These are phyloP conservation scores for Podospora comata DNA, from an alignment of 495 filamentous ascomycete species.

Conservation along the genomic window DNA sequence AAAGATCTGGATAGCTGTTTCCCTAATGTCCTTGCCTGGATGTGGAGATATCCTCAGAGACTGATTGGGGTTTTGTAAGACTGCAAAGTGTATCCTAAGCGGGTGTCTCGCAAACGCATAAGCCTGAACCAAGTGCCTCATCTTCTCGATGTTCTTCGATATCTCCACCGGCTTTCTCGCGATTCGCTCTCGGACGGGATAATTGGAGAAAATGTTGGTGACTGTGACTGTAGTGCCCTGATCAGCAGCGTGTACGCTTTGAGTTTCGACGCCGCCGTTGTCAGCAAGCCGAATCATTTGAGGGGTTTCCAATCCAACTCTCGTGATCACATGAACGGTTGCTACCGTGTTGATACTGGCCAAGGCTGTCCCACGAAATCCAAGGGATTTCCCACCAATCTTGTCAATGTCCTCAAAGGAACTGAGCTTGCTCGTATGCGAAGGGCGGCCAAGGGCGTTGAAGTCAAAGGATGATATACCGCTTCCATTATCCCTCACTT, in stretches of 20 bases:
- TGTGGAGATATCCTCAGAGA: conserved; percentile 44
- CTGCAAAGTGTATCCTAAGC: not conserved
- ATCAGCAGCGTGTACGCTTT: not conserved
- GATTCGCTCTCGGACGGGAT: conserved; percentile 53
- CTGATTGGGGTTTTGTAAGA: not conserved
- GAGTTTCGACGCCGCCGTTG: not conserved
- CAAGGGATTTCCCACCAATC: not conserved
- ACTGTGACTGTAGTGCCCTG: not conserved
- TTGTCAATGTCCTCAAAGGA: conserved; percentile 49
- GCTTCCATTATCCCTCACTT: conserved; percentile 85
- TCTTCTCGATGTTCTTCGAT: not conserved
- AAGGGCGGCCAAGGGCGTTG: conserved; percentile 60
- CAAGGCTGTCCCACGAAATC: not conserved
- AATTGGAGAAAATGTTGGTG: conserved; percentile 44
- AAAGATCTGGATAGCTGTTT: conserved; percentile 68
- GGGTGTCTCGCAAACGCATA: not conserved
- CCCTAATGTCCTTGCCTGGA: conserved; percentile 49
- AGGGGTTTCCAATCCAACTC: not conserved
- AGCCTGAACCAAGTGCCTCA: not conserved
- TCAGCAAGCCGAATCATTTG: not conserved
- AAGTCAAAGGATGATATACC: conserved; percentile 75
- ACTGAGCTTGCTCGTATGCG: conserved; percentile 84
- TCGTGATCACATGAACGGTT: not conserved
- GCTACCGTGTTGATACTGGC: not conserved
- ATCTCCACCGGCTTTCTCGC: not conserved